Evolutionary conservation across 1,284 basidiomycete species (phyloP), one percentile per base, ranked within the genome.

Genomic region (Trichosporon ovoides): DNA sequence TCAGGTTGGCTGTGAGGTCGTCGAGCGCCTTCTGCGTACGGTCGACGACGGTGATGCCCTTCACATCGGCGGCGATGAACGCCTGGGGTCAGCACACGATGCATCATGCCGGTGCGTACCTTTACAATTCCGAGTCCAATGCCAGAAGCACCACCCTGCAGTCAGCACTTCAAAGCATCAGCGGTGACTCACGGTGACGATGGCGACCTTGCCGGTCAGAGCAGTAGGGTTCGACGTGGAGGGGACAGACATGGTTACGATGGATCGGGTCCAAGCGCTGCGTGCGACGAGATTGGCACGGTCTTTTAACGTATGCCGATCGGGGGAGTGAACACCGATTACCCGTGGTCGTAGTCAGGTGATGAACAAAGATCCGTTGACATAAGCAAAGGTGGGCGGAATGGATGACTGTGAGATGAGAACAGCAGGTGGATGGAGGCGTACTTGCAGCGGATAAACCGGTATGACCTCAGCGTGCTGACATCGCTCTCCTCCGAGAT

Each of bases 1-100:
- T 49, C 1, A 58, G 46, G 12, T 56, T 36, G 9, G 49, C 18
- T n/a, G 40, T 7, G 7, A 40, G 50, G 14, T 22, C 20, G 19
- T 38, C 14, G 11, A 64, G 53, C 1, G 57, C 38, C 0, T 22
- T 6, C 19, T 49, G 40, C 14, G 51, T 28, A 13, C 56, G 53
- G 38, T 66, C 64, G 18, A 66, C 62, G n/a, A 66, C 37, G 6
- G 64, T 66, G 16, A 66, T 13, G 2, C 64, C 64, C 18, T 49
- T 24, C 7, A 56, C 53, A 12, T 56, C 60, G 19, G 64, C 64
- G 2, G 28, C 58, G 19, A 66, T 24, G 38, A 66, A 61, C 2
- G 59, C 57, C 52, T 52, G 37, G 6, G 5, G 7, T 19, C 31
- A 35, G 34, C 35, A 31, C 28, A 31, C 9, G 5, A 31, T n/a